A percentile compares a stretch with the other conserved stretches of the same genome.
phyloP scores from a whole-genome alignment of 2,329 filamentous ascomycete genomes.

The Didymella exigua region DNA sequence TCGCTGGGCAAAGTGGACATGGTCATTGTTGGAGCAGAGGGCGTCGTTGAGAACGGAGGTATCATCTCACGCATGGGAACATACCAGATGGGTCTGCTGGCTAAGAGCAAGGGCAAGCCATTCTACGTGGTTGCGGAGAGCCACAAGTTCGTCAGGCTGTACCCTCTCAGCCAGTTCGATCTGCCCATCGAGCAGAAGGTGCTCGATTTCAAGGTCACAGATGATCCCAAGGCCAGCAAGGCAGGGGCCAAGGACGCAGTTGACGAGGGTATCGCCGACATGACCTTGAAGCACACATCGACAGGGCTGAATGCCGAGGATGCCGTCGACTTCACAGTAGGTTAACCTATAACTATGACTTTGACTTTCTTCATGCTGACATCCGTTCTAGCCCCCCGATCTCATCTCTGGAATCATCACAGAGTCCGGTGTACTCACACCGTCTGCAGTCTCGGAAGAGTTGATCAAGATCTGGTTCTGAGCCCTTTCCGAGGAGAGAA shows the following conservation, averaged over 20 bases:
- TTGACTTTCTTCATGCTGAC: slow-evolving; percentile 4
- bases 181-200: slow-evolving; percentile 80
- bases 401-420: slow-evolving; percentile 76
- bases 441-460: slow-evolving; percentile 72
- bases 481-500: slow-evolving; percentile 26
- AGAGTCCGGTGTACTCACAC: slow-evolving; percentile 73
- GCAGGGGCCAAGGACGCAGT: slow-evolving; percentile 49
- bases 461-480: slow-evolving; percentile 67
- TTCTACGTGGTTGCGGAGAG: slow-evolving; percentile 94
- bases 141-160: slow-evolving; percentile 93
- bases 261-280: slow-evolving; percentile 47
- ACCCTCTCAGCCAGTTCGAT: slow-evolving; percentile 80
- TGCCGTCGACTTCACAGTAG: slow-evolving; percentile 73
- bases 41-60: slow-evolving; percentile 91
- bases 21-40: slow-evolving; percentile 73
- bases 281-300: slow-evolving; percentile 34
- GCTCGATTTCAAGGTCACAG: slow-evolving; percentile 70
- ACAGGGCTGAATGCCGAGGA: slow-evolving; percentile 45
- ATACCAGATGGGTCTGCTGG: slow-evolving; percentile 84
- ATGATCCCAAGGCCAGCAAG: slow-evolving; percentile 34
- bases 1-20: slow-evolving; percentile 75
- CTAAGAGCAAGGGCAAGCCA: slow-evolving; percentile 72
- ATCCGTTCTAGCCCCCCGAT: slow-evolving; percentile 62
- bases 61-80: slow-evolving; percentile 87
- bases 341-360: slow-evolving; percentile 30